These are phyloP conservation scores for Xylaria sp. DNA, from an alignment of 2,329 filamentous ascomycete species.

Conservation along the genomic window DNA sequence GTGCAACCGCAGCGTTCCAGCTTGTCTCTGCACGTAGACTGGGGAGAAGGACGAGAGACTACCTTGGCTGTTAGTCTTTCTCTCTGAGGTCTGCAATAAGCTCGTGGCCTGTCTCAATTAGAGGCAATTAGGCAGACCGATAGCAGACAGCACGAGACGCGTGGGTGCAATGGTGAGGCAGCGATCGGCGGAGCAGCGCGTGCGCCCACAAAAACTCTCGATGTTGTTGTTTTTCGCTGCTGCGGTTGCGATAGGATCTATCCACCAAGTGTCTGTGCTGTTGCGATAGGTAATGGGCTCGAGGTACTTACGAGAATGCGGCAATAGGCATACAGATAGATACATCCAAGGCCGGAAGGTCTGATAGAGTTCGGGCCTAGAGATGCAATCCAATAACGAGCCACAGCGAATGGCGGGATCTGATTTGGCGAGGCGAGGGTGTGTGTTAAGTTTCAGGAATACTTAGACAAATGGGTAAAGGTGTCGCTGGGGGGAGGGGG, in stretches of 20 bases:
- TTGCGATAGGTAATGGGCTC: not conserved
- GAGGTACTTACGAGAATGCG: not conserved
- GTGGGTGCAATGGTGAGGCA: conserved; percentile 15
- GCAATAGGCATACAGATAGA: not conserved
- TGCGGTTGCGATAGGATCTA: not conserved
- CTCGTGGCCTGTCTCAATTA: conserved; percentile 8
- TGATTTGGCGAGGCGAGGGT: conserved; percentile 36
- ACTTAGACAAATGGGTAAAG: conserved; percentile 31
- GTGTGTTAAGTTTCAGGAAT: conserved; percentile 34
- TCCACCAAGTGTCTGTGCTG: not conserved
- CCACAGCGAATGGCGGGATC: conserved; percentile 30
- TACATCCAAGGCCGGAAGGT: not conserved
- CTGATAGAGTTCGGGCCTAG: conserved; percentile 20
- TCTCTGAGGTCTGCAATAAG: not conserved
- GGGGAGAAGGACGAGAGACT: not conserved
- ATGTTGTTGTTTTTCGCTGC: not conserved
- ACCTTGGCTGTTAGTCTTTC: not conserved
- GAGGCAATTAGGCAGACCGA: conserved; percentile 22
- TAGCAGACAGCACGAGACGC: conserved; percentile 11
- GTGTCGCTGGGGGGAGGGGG: conserved; percentile 25
- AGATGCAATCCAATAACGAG: conserved; percentile 13
- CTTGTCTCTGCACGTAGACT: conserved; percentile 15
- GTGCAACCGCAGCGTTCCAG: conserved; percentile 25
- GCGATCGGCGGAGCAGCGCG: conserved; percentile 22
- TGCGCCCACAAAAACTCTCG: conserved; percentile 12